phyloP scores from a whole-genome alignment of 441 rosid species.

The Dalechampia spathulata region DNA sequence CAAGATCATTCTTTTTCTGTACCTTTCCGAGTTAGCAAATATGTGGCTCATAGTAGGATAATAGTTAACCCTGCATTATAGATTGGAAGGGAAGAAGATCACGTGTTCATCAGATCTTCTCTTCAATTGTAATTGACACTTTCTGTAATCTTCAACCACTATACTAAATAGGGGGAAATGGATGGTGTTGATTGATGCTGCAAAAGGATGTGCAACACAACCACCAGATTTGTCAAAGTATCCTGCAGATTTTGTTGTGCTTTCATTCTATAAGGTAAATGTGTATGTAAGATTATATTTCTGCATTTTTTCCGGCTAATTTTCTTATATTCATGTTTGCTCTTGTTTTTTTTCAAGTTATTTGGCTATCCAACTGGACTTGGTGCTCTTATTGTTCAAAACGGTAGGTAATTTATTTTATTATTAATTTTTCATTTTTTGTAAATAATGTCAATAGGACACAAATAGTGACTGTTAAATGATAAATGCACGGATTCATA shows the following conservation, averaged over 20 bases:
- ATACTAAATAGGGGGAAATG: constrained; percentile 46
- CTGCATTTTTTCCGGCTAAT: neutral
- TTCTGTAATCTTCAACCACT: constrained; percentile 3
- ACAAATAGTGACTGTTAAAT: too few species aligned
- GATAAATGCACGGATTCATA: too few species aligned
- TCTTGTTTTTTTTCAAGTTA: constrained; percentile 42
- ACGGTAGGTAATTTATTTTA: constrained; percentile 46
- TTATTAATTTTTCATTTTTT: neutral
- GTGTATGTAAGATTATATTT: neutral
- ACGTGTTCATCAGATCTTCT: too few species aligned
- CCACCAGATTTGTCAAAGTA: constrained; percentile 75
- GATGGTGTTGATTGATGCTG: constrained; percentile 97
- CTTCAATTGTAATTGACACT: neutral
- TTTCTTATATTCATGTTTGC: constrained; percentile 20
- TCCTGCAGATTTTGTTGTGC: constrained; percentile 87
- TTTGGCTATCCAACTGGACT: constrained; percentile 99
- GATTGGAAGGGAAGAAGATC: too few species aligned
- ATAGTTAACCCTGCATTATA: too few species aligned
- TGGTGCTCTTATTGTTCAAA: constrained; percentile 83
- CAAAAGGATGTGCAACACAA: constrained; percentile 79
- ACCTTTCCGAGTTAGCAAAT: too few species aligned
- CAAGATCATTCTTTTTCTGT: too few species aligned
- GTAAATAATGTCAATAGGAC: too few species aligned
- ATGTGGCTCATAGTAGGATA: too few species aligned
- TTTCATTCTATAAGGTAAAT: constrained; percentile 88